A percentile compares a stretch with the other conserved stretches of the same genome.
Evolutionary conservation across 192 early-diverging fungal genomes (phyloP).

Genomic region (Backusella parvicylindrica): DNA sequence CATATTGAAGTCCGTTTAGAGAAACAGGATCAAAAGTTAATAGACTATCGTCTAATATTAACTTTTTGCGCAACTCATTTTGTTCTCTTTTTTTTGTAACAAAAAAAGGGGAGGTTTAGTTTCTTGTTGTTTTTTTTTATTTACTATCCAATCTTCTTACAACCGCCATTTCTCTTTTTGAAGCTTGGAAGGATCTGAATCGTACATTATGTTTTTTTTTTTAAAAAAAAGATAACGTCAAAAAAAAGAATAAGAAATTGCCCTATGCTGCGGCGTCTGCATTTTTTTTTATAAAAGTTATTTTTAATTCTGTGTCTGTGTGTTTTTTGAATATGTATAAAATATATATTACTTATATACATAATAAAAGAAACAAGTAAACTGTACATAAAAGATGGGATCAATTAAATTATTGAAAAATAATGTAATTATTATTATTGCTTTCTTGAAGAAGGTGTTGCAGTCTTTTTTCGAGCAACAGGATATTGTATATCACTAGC

Average conservation of each 20-base stretch:
- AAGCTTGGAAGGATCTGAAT: neutral
- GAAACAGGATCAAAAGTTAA: slow-evolving; percentile 8
- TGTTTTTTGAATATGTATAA: neutral
- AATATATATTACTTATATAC: neutral
- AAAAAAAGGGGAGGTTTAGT: neutral
- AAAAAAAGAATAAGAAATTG: neutral
- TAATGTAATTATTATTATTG: neutral
- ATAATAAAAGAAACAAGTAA: neutral
- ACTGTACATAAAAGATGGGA: neutral
- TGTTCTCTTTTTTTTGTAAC: neutral
- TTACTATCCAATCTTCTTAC: no score
- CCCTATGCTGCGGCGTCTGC: neutral
- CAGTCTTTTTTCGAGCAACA: neutral
- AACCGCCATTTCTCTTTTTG: slow-evolving; percentile 11
- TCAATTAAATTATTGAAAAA: neutral
- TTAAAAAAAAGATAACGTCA: neutral
- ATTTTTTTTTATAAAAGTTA: neutral
- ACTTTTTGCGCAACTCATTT: neutral
- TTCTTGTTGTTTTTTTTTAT: neutral
- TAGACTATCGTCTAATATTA: slow-evolving; percentile 1
- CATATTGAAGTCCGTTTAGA: slow-evolving; percentile 39
- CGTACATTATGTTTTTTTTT: neutral
- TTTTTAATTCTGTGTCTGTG: neutral
- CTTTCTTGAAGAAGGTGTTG: neutral
- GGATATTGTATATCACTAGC: slow-evolving; percentile 3